phyloP scores from a whole-genome alignment of 768 basidiomycete genomes.

The Suillus decipiens region DNA sequence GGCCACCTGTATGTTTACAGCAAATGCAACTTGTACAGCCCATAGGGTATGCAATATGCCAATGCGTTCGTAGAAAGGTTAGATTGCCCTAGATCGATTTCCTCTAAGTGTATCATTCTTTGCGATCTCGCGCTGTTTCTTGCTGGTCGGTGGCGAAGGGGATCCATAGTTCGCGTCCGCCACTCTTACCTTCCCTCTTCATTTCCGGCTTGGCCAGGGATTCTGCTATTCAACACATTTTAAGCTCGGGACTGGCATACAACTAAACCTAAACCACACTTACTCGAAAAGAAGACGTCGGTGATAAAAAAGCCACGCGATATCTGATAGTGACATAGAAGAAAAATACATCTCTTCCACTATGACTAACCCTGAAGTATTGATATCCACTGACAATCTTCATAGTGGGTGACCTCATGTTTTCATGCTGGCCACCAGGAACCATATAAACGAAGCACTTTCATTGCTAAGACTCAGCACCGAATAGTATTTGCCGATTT shows the following conservation, averaged over 20 bases:
- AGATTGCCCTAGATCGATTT: background rate
- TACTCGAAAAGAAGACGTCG: background rate
- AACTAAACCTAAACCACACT: background rate
- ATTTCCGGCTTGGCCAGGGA: background rate
- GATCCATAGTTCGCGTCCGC: background rate
- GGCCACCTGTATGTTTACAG: no score
- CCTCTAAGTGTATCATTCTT: background rate
- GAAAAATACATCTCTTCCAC: background rate
- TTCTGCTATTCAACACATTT: background rate
- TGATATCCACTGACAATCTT: background rate
- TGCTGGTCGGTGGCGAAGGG: background rate
- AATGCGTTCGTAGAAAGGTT: background rate
- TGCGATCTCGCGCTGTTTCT: background rate
- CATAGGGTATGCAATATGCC: background rate
- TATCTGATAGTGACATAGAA: slow-evolving; percentile 3
- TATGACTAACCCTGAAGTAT: background rate
- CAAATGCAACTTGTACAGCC: background rate
- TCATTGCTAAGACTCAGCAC: background rate
- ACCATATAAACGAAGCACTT: slow-evolving; percentile 1
- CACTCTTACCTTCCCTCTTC: background rate
- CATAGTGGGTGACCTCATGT: background rate
- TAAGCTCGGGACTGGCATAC: background rate
- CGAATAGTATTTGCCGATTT: background rate
- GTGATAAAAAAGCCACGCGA: background rate
- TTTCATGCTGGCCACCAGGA: slow-evolving; percentile 6